phyloP scores from a whole-genome alignment of 306 rosid genomes.

The Begonia peltatifolia region DNA sequence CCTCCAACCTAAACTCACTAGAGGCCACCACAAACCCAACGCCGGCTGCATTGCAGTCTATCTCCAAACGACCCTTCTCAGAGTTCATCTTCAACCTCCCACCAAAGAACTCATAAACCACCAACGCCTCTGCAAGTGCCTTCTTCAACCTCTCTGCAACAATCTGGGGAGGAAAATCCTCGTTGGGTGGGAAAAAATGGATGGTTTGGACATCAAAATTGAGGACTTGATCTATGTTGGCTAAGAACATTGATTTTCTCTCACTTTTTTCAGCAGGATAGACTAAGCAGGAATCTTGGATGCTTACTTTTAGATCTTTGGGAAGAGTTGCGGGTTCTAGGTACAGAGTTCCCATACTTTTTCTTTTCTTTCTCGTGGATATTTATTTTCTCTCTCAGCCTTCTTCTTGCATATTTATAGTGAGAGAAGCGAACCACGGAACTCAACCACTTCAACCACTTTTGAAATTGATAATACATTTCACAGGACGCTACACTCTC shows the following conservation, averaged over 20 bases:
- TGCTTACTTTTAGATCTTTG: constrained; percentile 38
- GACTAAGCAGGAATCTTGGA: constrained; percentile 25
- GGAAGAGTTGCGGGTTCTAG: constrained; percentile 8
- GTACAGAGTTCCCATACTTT: background rate
- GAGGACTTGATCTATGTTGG: constrained; percentile 68
- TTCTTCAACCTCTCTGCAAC: constrained; percentile 26
- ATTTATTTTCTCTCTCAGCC: too few species aligned
- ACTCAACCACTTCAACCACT: too few species aligned
- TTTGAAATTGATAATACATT: too few species aligned
- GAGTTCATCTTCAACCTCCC: constrained; percentile 42
- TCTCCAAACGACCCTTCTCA: constrained; percentile 33
- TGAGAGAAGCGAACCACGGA: too few species aligned
- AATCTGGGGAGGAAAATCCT: constrained; percentile 23
- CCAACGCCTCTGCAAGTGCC: constrained; percentile 29
- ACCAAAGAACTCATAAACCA: constrained; percentile 41
- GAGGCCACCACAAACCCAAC: constrained; percentile 60
- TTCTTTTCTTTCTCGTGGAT: too few species aligned
- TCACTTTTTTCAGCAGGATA: constrained; percentile 32
- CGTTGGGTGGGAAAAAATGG: constrained; percentile 40
- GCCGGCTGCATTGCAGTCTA: constrained; percentile 47
- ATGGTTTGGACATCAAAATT: constrained; percentile 51
- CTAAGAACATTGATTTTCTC: constrained; percentile 40
- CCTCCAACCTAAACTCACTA: constrained; percentile 26
- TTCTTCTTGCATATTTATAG: too few species aligned
- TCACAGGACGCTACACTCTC: too few species aligned